phyloP scores from a whole-genome alignment of 2,329 filamentous ascomycete species.

The Alternaria triticimaculans region DNA sequence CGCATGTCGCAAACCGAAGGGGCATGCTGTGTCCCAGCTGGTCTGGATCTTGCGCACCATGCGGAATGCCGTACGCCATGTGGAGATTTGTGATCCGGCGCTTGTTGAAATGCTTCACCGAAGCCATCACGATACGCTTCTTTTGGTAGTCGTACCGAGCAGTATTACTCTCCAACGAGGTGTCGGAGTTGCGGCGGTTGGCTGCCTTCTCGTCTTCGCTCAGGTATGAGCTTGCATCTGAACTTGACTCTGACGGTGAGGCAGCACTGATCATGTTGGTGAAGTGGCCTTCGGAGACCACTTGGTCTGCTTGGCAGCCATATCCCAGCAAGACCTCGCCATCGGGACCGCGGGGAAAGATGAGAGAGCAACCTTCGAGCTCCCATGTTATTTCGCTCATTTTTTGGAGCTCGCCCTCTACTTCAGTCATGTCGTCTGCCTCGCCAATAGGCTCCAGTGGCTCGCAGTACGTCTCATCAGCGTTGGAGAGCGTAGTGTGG shows the following conservation, averaged over 20 bases:
- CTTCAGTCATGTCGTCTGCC: background rate
- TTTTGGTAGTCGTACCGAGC: background rate
- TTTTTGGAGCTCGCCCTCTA: background rate
- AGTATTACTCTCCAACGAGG: background rate
- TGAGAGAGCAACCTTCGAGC: background rate
- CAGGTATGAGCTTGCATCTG: background rate
- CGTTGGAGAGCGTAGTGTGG: accelerated
- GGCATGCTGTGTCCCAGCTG: background rate
- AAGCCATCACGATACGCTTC: background rate
- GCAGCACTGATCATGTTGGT: background rate
- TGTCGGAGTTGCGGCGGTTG: background rate
- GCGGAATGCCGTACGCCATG: background rate
- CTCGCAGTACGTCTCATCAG: background rate
- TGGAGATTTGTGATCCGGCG: background rate
- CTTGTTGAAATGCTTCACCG: background rate
- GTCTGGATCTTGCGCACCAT: background rate
- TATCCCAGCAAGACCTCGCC: background rate
- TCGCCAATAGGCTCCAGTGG: background rate
- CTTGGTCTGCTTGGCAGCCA: background rate
- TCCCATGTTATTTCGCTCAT: background rate
- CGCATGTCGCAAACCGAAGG: background rate
- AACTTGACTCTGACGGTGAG: background rate
- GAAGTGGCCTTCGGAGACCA: background rate
- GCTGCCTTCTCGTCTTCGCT: background rate
- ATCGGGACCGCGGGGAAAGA: background rate